phyloP scores from a whole-genome alignment of 345 rosid species.

The Citrus sp. region DNA sequence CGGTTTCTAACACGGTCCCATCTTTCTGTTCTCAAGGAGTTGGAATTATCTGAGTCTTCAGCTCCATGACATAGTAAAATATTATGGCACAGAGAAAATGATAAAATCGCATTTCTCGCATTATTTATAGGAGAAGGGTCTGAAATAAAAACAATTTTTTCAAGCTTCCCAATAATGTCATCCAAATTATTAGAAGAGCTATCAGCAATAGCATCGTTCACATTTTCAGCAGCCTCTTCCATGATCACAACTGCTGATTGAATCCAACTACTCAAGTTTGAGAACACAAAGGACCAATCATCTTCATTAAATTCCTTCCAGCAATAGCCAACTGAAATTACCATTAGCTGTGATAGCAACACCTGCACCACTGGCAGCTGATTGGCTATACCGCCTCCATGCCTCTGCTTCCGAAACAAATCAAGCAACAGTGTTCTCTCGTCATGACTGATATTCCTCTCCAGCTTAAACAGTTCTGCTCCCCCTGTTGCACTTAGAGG shows the following conservation, averaged over 20 bases:
- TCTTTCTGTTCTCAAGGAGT: constrained; percentile 36
- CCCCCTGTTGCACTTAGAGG: constrained; percentile 43
- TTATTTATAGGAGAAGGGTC: constrained; percentile 45
- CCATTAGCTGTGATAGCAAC: constrained; percentile 63
- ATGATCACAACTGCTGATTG: constrained; percentile 84
- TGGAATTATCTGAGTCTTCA: constrained; percentile 31
- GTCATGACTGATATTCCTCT: constrained; percentile 46
- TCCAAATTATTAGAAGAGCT: constrained; percentile 40
- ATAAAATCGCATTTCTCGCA: constrained; percentile 66
- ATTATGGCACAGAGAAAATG: constrained; percentile 53
- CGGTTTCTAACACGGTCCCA: constrained; percentile 61
- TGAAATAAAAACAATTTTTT: constrained; percentile 47
- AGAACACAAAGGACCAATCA: constrained; percentile 84
- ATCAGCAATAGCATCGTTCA: constrained; percentile 48
- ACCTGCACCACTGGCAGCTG: constrained; percentile 50
- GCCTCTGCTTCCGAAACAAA: constrained; percentile 80
- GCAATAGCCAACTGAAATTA: constrained; percentile 76
- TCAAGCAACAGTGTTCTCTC: constrained; percentile 66
- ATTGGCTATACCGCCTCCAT: constrained; percentile 34
- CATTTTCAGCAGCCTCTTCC: constrained; percentile 86
- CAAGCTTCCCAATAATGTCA: constrained; percentile 42
- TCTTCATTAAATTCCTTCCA: constrained; percentile 71
- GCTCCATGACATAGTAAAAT: constrained; percentile 31
- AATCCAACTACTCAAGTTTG: constrained; percentile 61
- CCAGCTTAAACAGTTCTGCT: constrained; percentile 48